A percentile compares a stretch with the other conserved stretches of the same genome.
Conservation (phyloP, 1,284 basidiomycete genomes). For the Takashimella tepidaria region DNA sequence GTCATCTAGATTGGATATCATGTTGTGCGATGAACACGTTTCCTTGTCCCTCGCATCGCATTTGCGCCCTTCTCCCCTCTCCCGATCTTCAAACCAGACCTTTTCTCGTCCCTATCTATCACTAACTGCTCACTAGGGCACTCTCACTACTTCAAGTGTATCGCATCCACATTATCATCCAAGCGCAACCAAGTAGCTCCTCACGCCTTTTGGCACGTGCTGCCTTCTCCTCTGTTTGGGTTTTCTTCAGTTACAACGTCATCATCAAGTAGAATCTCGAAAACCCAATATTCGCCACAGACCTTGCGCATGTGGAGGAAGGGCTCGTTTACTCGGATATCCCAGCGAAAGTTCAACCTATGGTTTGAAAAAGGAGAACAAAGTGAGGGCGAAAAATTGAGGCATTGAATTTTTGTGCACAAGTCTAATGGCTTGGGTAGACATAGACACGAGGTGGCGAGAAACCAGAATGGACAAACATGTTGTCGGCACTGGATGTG, state of each 20-base stretch:
- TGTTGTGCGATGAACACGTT: no score
- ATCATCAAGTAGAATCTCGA: constrained; percentile 7
- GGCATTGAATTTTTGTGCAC: constrained; percentile 13
- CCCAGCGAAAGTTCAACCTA: constrained; percentile 2
- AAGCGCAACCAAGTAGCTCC: constrained; percentile 4
- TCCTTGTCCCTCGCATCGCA: no score
- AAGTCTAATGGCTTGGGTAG: constrained; percentile 10
- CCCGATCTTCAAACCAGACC: no score
- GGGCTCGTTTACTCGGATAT: neutral
- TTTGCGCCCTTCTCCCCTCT: no score
- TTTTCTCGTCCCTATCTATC: no score
- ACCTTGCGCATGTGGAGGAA: constrained; percentile 14
- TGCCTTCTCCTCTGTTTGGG: neutral
- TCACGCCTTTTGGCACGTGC: neutral
- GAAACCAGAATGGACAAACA: constrained; percentile 13
- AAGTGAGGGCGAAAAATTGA: neutral
- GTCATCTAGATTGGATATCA: no score
- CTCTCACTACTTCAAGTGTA: constrained; percentile 8
- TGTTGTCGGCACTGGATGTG: constrained; percentile 13
- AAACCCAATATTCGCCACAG: constrained; percentile 11
- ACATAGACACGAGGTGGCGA: neutral
- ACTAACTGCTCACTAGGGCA: constrained; percentile 6
- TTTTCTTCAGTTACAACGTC: neutral
- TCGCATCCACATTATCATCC: constrained; percentile 11
- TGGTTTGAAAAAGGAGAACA: constrained; percentile 4